A percentile compares a stretch with the other conserved stretches of the same genome.
phyloP scores from a whole-genome alignment of 208 protist genomes.

The Novymonas esmeraldas region DNA sequence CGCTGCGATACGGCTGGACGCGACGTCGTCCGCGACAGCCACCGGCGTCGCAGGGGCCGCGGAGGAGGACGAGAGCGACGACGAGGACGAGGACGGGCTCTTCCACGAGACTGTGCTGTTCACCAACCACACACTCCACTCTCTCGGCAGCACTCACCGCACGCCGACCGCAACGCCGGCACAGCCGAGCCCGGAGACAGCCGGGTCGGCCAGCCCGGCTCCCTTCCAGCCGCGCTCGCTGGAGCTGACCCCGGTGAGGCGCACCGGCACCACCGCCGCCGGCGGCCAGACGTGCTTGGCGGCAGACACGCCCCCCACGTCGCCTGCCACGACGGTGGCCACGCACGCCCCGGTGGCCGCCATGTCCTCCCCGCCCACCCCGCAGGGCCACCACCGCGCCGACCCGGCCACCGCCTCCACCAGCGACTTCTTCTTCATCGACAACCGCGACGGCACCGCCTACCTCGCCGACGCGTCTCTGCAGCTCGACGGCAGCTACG shows the following conservation, averaged over 20 bases:
- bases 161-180: conserved; percentile 16
- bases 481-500: conserved; percentile 48
- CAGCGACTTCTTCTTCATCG: conserved; percentile 51
- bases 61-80: conserved; percentile 24
- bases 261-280: background rate
- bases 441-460: conserved; percentile 66
- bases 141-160: conserved; percentile 30
- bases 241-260: conserved; percentile 21
- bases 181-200: conserved; percentile 4
- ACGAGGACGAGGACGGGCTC: conserved; percentile 34
- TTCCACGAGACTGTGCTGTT: conserved; percentile 42
- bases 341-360: conserved; percentile 9
- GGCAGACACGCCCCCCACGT: background rate
- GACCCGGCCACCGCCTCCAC: background rate
- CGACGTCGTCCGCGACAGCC: background rate
- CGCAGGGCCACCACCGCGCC: conserved; percentile 1
- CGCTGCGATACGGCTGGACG: too few species aligned
- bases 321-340: conserved; percentile 8
- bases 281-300: background rate
- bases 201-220: conserved; percentile 9
- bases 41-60: background rate
- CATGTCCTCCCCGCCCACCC: background rate
- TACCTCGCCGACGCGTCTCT: conserved; percentile 49
- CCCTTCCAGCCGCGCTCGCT: conserved; percentile 16
- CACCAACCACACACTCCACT: conserved; percentile 32